These are phyloP conservation scores for Cunninghamia lanceolata DNA, from an alignment of 75 land plant genomes.

Conservation along the genomic window DNA sequence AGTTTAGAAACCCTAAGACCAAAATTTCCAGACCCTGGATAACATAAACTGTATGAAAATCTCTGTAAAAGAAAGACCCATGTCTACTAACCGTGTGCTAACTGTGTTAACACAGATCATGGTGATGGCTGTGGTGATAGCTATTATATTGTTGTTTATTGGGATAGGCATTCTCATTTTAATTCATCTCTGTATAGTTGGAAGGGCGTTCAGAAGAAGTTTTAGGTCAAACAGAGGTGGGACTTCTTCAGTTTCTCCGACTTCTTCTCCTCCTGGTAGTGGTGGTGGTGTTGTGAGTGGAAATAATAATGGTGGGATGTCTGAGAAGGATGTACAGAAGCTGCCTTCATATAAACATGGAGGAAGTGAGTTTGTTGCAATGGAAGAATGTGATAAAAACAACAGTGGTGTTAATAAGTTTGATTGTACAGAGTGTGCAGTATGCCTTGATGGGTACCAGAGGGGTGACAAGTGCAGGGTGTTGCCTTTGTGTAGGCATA, in stretches of 20 bases:
- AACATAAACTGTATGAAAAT: not conserved
- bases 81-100: not conserved
- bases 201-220: slow-evolving; percentile 8
- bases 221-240: not conserved
- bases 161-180: not conserved
- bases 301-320: not conserved
- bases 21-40: not conserved
- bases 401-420: not conserved
- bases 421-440: slow-evolving; percentile 3
- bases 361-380: not conserved
- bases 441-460: slow-evolving; percentile 11
- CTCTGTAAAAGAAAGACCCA: not conserved
- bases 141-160: slow-evolving; percentile 6
- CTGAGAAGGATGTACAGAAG: slow-evolving; percentile 12
- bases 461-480: slow-evolving; percentile 25
- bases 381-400: not conserved
- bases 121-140: slow-evolving; percentile 40
- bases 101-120: slow-evolving; percentile 17
- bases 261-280: not conserved
- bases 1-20: not conserved
- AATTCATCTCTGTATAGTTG: slow-evolving; percentile 13
- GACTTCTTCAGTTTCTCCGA: not conserved
- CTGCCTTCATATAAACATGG: not conserved
- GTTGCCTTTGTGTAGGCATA: slow-evolving; percentile 39
- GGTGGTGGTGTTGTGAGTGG: too few species aligned